Conservation (phyloP, 306 rosid genomes). For the Benincasa hispida region DNA sequence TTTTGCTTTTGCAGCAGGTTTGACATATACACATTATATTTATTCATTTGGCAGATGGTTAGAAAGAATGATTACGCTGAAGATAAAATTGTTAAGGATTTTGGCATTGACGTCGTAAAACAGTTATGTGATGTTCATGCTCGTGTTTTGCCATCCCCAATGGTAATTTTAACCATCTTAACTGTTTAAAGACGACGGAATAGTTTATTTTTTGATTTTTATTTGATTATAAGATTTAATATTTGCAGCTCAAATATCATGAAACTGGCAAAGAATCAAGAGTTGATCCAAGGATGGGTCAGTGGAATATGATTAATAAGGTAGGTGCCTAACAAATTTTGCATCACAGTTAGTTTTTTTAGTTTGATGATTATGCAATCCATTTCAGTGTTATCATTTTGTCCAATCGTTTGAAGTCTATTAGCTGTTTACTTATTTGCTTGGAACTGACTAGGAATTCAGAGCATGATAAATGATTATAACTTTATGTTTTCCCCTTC, state of each 20-base stretch:
- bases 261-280: constrained; percentile 22
- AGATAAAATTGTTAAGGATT: constrained; percentile 18
- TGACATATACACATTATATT: background rate
- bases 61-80: constrained; percentile 5
- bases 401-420: background rate
- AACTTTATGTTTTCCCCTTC: background rate
- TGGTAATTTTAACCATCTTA: constrained; percentile 17
- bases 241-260: constrained; percentile 50
- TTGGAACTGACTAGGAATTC: no score
- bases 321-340: constrained; percentile 36
- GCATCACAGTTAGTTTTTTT: background rate
- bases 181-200: background rate
- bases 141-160: constrained; percentile 57
- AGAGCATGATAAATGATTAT: background rate
- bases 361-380: background rate
- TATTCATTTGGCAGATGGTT: constrained; percentile 18
- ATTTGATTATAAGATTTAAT: background rate
- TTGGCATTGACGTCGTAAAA: constrained; percentile 31
- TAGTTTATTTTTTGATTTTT: background rate
- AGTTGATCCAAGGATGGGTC: constrained; percentile 57
- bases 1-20: background rate
- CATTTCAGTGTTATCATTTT: background rate
- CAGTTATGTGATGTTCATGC: constrained; percentile 26
- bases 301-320: constrained; percentile 85
- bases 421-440: background rate